Evolutionary conservation across 345 rosid genomes (phyloP), one percentile per base, ranked within the genome.

Genomic region (Gossypioides kirkii): DNA sequence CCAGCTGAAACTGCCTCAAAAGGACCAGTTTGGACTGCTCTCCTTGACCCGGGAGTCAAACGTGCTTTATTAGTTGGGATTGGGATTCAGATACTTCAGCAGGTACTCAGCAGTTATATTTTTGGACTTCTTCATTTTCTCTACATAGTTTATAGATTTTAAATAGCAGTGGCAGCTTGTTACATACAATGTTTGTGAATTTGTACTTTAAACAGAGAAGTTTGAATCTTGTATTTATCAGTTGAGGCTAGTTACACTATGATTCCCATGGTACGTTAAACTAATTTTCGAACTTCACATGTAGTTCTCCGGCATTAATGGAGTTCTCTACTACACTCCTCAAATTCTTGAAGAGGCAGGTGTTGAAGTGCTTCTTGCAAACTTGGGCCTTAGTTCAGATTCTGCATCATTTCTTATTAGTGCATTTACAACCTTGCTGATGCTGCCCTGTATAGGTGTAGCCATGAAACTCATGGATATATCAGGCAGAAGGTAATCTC

Each of bases 351-450:
- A 92, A 80, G 78, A 87, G 0, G 98, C 98, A 20, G 99, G 98
- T 1, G 98, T 92, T 6, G 93, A 86, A 78, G 91, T 95, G 81
- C 93, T 92, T 70, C 91, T 95, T 61, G 74, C 92, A 26, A 73
- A 82, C 80, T 36, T 92, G 77, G 99, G 99, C 32, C 73, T 92
- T 47, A 68, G 96, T 75, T 73, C 99, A 2, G 78, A 74, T 28
- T 95, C 99, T 10, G 96, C 98, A 0, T 95, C 99, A 0, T 91
- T 95, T 87, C 97, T 95, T 50, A 93, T 95, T 72, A 95, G 99
- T 55, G 93, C 90, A 5, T 78, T 91, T 69, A 91, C 98, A 49
- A 91, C 93, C 70, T 79, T 92, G 32, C 87, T 92, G 78, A 92
- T 92, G 98, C 98, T 95, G 76, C 99, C 99, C 38, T 92, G 96